Evolutionary conservation across 331 rosid genomes (phyloP), one percentile per base, ranked within the genome.

Genomic region (Stylosanthes scabra): DNA sequence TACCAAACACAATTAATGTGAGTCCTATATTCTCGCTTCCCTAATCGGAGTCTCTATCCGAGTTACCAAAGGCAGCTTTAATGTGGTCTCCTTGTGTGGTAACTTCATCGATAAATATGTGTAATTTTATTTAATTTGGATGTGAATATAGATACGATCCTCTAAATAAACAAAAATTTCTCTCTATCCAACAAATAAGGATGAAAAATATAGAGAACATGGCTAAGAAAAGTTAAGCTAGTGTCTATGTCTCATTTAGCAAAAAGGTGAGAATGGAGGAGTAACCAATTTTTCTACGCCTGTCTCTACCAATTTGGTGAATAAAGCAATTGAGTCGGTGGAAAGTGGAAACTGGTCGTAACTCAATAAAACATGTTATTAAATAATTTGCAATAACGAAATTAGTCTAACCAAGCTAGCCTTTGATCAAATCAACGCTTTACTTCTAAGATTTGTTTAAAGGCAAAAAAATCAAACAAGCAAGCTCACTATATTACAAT

Each of bases 371-470:
- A 31, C 5, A 31, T 31, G 37, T 31, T 31, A 31, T 31, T 31
- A 31, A 31, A 72, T 40, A 16, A 34, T 71, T 27, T 54, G 45
- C 20, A 66, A 73, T 10, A 59, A 65, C 57, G 5, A 76, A 13
- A 63, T 44, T 31, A 12, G 29, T 42, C 54, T 58, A 44, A 44
- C 63, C 9, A 15, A 25, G 6, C 40, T 16, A 31, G 37, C 5
- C 37, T 31, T 63, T 74, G 73, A 75, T 78, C 12, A 59, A 54
- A 59, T 66, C 66, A 80, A 76, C 47, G 63, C 74, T 83, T 83
- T 83, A 76, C 82, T 83, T 63, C 82, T 61, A 83, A 79, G 80
- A 66, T 66, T 75, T 66, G 79, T 63, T 31, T 3, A 57, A 66
- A 66, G 7, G 3, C 37, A 31, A 31, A 31, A 31, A 27, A 42